Base-by-base conservation (phyloP, 2,329 filamentous ascomycete species). In the Aspergillus piperis region DNA sequence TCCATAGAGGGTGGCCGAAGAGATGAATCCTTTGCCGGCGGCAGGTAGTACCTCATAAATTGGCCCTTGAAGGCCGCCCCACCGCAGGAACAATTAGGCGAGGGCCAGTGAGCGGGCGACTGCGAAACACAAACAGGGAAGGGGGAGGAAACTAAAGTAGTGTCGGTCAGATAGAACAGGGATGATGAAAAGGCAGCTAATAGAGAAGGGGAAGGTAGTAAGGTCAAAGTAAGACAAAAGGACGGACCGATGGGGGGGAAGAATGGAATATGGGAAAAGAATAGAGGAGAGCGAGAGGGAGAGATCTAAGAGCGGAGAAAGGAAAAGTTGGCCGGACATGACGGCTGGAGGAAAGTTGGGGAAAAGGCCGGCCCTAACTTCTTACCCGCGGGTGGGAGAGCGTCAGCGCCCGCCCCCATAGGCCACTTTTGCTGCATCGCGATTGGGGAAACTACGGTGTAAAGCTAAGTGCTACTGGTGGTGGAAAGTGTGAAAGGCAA, bases 21-120 rank as follows among this genome's bases (percentile, higher is more conserved):
- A 68, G 64, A 63, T 70, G 68, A 72, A 72, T 59, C 54, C 68
- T 72, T 71, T 71, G 69, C 71, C 68, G 70, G 67, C 60, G 57
- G 65, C 61, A 57, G 59, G 61, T 58, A 60, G 62, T 53, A 62
- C 61, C 54, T 41, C 27, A 50, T 30, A 47, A 49, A 59, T 48
- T 56, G 61, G 39, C 17, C 39, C 23, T 49, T 15, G 39, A 38
- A 53, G 32, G 32, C 54, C 59, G 57, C 54, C 58, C 51, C 54
- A 62, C 57, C 30, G 47, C 47, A 50, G 47, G 47, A 27, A 30
- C 15, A n/a, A 44, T 44, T 50, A 50, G 47, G 47, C 47, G 47
- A 50, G 47, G 10, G 19, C 25, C 8, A 30, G 25, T 50, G 27
- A 50, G 47, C 47, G 47, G 32, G 32, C 17, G 21, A 17, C 15